Evolutionary conservation across 2,329 filamentous ascomycete genomes (phyloP), one percentile per base, ranked within the genome.

Genomic region (Fusarium falciforme): DNA sequence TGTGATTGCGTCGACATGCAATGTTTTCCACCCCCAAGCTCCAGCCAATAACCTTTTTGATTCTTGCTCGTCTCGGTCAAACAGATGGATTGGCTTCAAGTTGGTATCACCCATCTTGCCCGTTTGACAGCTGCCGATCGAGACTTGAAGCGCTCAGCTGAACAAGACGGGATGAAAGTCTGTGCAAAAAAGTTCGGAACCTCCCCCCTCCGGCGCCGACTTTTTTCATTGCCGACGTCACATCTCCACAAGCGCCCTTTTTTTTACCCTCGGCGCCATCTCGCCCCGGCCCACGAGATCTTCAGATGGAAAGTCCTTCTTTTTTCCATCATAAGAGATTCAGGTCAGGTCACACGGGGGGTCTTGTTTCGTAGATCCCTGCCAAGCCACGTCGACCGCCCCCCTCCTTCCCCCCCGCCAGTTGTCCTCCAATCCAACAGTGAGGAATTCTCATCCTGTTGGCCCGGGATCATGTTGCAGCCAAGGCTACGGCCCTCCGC

Each of bases 301-400:
- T n/a, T 66, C 67, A 61, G 71, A 35, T 58, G 61, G 36, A 42
- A 74, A 72, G 22, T 58, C 71, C 71, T 60, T 52, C 64, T 73
- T 68, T 63, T 42, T 16, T 47, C 20, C 36, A 58, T 9, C 42
- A 11, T 22, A 2, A 47, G 22, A 47, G 20, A 25, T 47, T 49
- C 44, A 49, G 9, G 40, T 44, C 55, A 71, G 65, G 61, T 63
- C 35, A 29, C 55, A 60, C 47, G 68, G 52, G 29, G 27, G 9
- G 38, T 25, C 11, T 17, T 36, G 16, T 49, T 44, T 29, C 29
- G 61, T 55, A 54, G 59, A 74, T 72, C 65, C 31, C 49, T 58
- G 29, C 35, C 60, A 61, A 59, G 66, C 57, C 66, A 55, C 58
- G 52, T 64, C 61, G 64, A 64, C n/a, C 14, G 35, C 14, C 35